These are phyloP conservation scores for Fonsecaea erecta DNA, from an alignment of 2,329 filamentous ascomycete genomes.

Conservation along the genomic window DNA sequence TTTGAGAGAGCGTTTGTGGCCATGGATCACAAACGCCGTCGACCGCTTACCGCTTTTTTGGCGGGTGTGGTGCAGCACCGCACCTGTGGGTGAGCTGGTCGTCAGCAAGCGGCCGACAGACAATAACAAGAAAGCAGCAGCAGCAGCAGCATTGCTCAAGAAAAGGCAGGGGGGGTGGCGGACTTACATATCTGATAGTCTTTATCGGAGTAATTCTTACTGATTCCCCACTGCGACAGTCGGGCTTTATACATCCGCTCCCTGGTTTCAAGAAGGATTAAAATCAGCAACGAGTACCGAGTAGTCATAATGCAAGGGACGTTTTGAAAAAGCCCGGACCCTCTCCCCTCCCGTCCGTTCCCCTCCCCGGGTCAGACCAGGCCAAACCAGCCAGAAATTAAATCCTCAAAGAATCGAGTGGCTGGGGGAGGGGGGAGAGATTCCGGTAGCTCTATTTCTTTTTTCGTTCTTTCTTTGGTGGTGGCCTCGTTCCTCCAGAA, in stretches of 20 bases:
- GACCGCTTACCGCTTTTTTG: conserved; percentile 32
- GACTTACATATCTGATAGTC: conserved; percentile 36
- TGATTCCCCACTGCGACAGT: conserved; percentile 36
- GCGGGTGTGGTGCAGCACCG: conserved; percentile 33
- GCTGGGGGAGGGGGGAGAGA: too few relatives aligned
- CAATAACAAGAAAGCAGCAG: not conserved
- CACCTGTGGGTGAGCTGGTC: not conserved
- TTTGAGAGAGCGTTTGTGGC: conserved; percentile 34
- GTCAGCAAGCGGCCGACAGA: not conserved
- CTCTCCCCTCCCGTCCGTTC: too few relatives aligned
- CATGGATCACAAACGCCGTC: conserved; percentile 37
- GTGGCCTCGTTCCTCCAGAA: too few relatives aligned
- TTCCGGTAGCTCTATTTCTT: not conserved
- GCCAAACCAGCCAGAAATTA: too few relatives aligned
- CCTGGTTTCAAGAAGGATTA: conserved; percentile 14
- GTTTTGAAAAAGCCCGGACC: too few relatives aligned
- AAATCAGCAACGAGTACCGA: conserved; percentile 21
- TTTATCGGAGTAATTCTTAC: conserved; percentile 38
- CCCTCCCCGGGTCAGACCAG: too few relatives aligned
- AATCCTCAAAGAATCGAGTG: conserved; percentile 6
- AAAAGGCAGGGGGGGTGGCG: not conserved
- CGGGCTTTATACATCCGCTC: conserved; percentile 36
- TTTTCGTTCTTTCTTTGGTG: too few relatives aligned
- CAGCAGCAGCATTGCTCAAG: not conserved
- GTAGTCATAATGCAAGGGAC: not conserved